Conservation (phyloP, 208 protist species). For the Leishmania tropica region DNA sequence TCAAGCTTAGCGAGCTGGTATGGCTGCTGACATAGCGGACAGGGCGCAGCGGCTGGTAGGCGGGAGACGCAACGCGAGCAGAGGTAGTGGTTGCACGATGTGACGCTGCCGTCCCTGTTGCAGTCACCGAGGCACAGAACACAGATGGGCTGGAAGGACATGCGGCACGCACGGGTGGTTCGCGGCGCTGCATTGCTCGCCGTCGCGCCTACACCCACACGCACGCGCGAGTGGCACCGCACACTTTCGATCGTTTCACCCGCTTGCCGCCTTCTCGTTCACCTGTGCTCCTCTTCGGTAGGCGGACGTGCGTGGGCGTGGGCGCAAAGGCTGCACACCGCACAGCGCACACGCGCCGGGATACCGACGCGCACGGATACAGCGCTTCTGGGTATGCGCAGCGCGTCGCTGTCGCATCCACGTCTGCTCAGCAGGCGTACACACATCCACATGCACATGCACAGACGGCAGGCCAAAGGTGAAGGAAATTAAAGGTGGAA, state of each 20-base stretch:
- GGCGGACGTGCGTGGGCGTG: not conserved
- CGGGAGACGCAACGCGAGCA: slow-evolving; percentile 71
- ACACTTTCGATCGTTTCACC: not conserved
- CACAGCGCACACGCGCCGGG: not conserved
- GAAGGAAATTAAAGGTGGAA: not conserved
- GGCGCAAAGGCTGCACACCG: not conserved
- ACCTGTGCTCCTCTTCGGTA: not conserved
- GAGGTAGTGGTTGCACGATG: slow-evolving; percentile 89
- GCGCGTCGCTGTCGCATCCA: not conserved
- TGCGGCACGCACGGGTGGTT: slow-evolving; percentile 14
- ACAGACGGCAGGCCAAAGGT: not conserved
- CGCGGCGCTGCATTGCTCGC: not conserved
- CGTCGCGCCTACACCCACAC: not conserved
- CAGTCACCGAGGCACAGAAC: slow-evolving; percentile 81
- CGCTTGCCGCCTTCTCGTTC: not conserved
- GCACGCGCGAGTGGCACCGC: not conserved
- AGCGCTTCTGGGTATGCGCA: not conserved
- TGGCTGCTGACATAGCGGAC: slow-evolving; percentile 69
- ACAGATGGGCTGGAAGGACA: slow-evolving; percentile 82
- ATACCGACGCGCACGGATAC: not conserved
- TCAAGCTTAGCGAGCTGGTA: slow-evolving; percentile 23
- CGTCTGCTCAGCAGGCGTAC: not conserved
- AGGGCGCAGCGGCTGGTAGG: slow-evolving; percentile 46
- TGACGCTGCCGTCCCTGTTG: slow-evolving; percentile 61
- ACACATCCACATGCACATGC: not conserved